Percentiles rank a stretch among this genome's conserved stretches.
phyloP scores from a whole-genome alignment of 257 asterid species.

The Primulina tabacum region DNA sequence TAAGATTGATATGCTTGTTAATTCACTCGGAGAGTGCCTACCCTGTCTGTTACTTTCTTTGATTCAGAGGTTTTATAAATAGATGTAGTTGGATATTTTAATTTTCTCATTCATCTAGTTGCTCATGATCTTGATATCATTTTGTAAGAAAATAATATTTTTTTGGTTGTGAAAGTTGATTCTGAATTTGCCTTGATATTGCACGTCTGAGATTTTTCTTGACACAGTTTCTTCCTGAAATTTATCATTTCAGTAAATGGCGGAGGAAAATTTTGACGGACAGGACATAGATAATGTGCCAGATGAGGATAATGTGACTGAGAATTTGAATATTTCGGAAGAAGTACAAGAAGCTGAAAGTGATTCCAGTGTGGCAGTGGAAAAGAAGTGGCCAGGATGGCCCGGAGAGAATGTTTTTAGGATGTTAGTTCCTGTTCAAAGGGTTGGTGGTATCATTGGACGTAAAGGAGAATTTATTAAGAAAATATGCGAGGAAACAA shows the following conservation, averaged over 20 bases:
- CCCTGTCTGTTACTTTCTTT: not conserved
- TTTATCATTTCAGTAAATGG: slow-evolving; percentile 36
- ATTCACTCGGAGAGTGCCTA: not conserved
- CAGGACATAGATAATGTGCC: slow-evolving; percentile 24
- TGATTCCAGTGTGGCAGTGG: slow-evolving; percentile 42
- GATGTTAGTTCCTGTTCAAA: slow-evolving; percentile 64
- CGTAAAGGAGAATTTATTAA: slow-evolving; percentile 73
- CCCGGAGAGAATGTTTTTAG: slow-evolving; percentile 78
- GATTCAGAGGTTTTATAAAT: not conserved
- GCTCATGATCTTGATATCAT: not conserved
- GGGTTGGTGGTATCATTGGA: slow-evolving; percentile 75
- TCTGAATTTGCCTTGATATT: slow-evolving; percentile 8
- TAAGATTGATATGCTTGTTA: too few relatives aligned
- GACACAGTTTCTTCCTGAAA: not conserved
- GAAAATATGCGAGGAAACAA: slow-evolving; percentile 66
- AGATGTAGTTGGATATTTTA: not conserved
- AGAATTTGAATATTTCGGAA: slow-evolving; percentile 33
- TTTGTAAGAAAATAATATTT: not conserved
- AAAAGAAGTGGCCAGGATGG: slow-evolving; percentile 84
- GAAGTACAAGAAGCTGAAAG: slow-evolving; percentile 35
- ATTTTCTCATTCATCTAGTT: not conserved
- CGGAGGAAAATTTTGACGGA: slow-evolving; percentile 38
- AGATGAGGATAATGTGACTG: slow-evolving; percentile 34
- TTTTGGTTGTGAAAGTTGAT: not conserved
- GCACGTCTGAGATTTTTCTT: not conserved